Percentiles rank a stretch among this genome's conserved stretches.
Evolutionary conservation across 164 flowering plant genomes (phyloP).

Genomic region (Tetrastigma voinierianum): DNA sequence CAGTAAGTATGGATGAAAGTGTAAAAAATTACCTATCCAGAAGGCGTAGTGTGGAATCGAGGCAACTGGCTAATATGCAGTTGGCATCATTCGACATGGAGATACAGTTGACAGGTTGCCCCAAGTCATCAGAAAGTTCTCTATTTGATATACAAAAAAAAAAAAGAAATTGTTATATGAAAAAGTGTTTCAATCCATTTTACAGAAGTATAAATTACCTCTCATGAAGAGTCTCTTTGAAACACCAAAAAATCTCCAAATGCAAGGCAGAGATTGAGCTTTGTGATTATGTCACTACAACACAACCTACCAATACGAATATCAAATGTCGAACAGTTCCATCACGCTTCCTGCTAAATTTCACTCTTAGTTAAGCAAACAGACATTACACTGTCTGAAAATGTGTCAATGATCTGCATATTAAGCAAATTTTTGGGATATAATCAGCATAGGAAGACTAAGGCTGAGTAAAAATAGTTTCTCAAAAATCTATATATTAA

Average conservation of each 20-base stretch:
- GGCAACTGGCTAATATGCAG: constrained; percentile 87
- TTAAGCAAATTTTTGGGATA: constrained; percentile 4
- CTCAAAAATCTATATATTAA: background rate
- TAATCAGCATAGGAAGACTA: background rate
- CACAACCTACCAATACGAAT: constrained; percentile 85
- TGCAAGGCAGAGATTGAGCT: background rate
- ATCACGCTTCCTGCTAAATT: constrained; percentile 98
- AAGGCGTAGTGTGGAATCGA: constrained; percentile 89
- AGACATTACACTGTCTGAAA: constrained; percentile 90
- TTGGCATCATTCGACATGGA: constrained; percentile 95
- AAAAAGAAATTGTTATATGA: constrained; percentile 13
- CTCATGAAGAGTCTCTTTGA: background rate
- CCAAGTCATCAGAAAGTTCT: constrained; percentile 80
- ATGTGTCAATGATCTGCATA: constrained; percentile 79
- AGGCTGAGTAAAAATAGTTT: background rate
- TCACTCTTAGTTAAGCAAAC: constrained; percentile 85
- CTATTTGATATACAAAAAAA: constrained; percentile 30
- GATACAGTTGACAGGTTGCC: constrained; percentile 96
- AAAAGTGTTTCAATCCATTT: background rate
- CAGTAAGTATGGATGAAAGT: background rate
- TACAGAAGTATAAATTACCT: background rate
- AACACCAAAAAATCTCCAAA: background rate
- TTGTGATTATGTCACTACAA: background rate
- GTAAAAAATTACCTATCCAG: constrained; percentile 65
- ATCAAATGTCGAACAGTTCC: constrained; percentile 96